Base-by-base conservation (phyloP, 176 grass and related monocot genomes). In the Guadua angustifolia region DNA sequence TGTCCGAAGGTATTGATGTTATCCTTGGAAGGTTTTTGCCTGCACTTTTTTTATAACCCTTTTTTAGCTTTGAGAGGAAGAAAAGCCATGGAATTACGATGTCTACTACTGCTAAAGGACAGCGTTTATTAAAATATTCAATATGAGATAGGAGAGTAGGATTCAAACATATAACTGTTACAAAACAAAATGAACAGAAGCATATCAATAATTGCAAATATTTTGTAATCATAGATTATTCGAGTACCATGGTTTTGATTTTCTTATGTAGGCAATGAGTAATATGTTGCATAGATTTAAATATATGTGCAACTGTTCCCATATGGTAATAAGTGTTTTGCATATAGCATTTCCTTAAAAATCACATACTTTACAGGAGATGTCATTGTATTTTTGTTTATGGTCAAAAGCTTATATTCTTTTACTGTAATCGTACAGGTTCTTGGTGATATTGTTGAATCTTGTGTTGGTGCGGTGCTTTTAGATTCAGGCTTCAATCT, bases 361-460 rank as follows among this genome's bases (percentile, higher is more conserved):
- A 73, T 66, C 60, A 35, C 26, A 57, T 82, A 47, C 0, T 85
- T 61, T 32, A 51, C 56, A 18, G 74, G 33, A 85, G 52, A 73
- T 70, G 9, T 26, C 68, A 24, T 39, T 17, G n/a, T 62, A 29
- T 72, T 56, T 63, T 89, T 77, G 13, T 89, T 85, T 81, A 46
- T 82, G 36, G 42, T 63, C 78, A 82, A 52, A 86, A 82, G 5
- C 47, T 86, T 78, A 55, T 44, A 62, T 79, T 45, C 18, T 64
- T 85, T 67, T 73, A 73, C 38, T 81, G 43, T 78, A 85, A 83
- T 56, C 6, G 43, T 86, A 40, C 87, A 98, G 95, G 95, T 93
- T 84, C 88, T 98, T 80, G 95, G 95, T 88, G 95, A 98, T 79
- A 84, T 98, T 88, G 88, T 98, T 53, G 95, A 98, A 95, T 95